A percentile compares a stretch with the other conserved stretches of the same genome.
phyloP scores from a whole-genome alignment of 768 basidiomycete genomes.

The Asterophora parasitica region DNA sequence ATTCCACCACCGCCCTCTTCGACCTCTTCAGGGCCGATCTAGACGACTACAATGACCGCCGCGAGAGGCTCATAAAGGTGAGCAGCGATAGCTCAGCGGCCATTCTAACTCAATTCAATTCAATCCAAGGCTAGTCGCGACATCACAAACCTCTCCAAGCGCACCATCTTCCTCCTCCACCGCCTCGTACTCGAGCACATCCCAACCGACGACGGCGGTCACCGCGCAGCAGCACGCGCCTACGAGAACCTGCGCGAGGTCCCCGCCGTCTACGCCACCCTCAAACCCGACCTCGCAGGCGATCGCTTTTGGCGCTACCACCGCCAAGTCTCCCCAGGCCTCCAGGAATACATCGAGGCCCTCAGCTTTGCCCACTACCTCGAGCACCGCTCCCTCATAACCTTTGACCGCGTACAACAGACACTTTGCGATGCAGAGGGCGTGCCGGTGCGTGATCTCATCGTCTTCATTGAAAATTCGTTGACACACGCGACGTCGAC shows the following conservation, averaged over 20 bases:
- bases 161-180: slow-evolving; percentile 89
- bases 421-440: slow-evolving; percentile 60
- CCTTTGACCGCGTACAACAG: slow-evolving; percentile 61
- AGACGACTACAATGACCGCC: slow-evolving; percentile 80
- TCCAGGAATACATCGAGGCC: slow-evolving; percentile 97
- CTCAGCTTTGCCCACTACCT: slow-evolving; percentile 86
- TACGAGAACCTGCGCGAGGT: slow-evolving; percentile 65
- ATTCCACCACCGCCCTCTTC: slow-evolving; percentile 38
- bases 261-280: slow-evolving; percentile 52
- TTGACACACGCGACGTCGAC: not conserved
- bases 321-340: slow-evolving; percentile 67
- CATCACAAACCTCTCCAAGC: slow-evolving; percentile 88
- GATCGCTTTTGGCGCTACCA: slow-evolving; percentile 78
- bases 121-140: slow-evolving; percentile 72
- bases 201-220: slow-evolving; percentile 27
- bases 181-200: slow-evolving; percentile 45
- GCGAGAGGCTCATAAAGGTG: slow-evolving; percentile 91
- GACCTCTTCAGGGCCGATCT: slow-evolving; percentile 63
- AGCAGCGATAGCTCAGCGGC: too few species aligned
- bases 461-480: too few species aligned
- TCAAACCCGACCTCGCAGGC: slow-evolving; percentile 58
- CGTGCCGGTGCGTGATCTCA: slow-evolving; percentile 47
- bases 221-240: slow-evolving; percentile 51
- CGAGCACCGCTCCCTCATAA: slow-evolving; percentile 61
- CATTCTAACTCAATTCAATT: too few species aligned